Base-by-base conservation (phyloP, 176 grass and related monocot genomes). In the Oryza punctata region DNA sequence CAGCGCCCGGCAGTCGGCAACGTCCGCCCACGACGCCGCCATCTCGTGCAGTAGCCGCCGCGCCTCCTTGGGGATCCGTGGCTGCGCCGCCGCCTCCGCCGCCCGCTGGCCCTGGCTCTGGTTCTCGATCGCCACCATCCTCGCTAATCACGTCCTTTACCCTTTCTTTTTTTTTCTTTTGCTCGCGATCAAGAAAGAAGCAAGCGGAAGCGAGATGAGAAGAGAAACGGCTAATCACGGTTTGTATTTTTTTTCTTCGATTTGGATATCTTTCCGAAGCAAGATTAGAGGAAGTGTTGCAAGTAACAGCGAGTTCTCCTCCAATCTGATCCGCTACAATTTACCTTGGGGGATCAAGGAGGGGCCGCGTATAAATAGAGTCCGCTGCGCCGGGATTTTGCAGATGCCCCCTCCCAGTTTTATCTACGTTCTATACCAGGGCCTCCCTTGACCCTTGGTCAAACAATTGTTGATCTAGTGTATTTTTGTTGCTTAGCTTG, bases 41-140 rank as follows among this genome's bases (percentile, higher is more conserved):
- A 99, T 78, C 57, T 91, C 77, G 78, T 78, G 88, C 65, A 99
- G 81, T 30, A 96, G 76, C 52, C 89, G 73, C 65, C 86, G 83
- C 84, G 97, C 97, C 88, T 99, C 97, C 93, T 65, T 94, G 50
- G 97, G 97, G 63, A 99, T 96, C 84, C 85, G 83, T 90, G 64
- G 45, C 75, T 64, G 80, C 45, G 65, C 43, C 67, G 16, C 4
- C 72, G 16, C 4, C 72, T 65, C 18, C 69, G 27, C 75, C 49
- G 38, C 26, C 25, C 67, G 27, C 88, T 47, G 79, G 45, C 14
- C 40, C 84, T 78, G 83, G 84, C 63, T 88, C 54, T 86, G 84
- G 74, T 74, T 88, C 77, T 97, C 91, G 59, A 97, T 81, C 65
- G 79, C 87, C 85, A 94, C 89, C 94, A 97, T 97, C 77, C 63